phyloP scores from a whole-genome alignment of 2,329 filamentous ascomycete species.

The Cadophora luteo-olivacea region DNA sequence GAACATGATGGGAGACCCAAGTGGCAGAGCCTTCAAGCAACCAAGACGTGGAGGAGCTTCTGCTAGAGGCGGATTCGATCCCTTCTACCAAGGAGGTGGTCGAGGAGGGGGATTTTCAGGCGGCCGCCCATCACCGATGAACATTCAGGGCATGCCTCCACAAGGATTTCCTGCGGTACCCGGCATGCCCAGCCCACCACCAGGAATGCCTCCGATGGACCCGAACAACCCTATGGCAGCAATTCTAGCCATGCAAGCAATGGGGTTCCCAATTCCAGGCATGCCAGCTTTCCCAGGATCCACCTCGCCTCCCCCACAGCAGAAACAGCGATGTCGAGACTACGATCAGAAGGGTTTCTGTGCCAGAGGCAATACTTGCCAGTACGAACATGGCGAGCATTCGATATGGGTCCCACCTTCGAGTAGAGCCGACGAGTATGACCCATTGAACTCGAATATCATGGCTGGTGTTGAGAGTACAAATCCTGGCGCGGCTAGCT shows the following conservation, averaged over 20 bases:
- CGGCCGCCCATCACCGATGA: slow-evolving; percentile 33
- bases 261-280: slow-evolving; percentile 56
- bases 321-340: slow-evolving; percentile 63
- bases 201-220: slow-evolving; percentile 58
- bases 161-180: slow-evolving; percentile 35
- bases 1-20: slow-evolving; percentile 40
- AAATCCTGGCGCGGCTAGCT: slow-evolving; percentile 12
- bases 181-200: slow-evolving; percentile 40
- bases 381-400: slow-evolving; percentile 71
- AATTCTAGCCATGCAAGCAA: slow-evolving; percentile 66
- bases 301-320: slow-evolving; percentile 32
- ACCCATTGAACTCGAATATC: slow-evolving; percentile 60
- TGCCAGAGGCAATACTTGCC: slow-evolving; percentile 69
- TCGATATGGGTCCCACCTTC: slow-evolving; percentile 49
- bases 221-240: slow-evolving; percentile 66
- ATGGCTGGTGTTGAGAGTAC: slow-evolving; percentile 39
- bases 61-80: slow-evolving; percentile 48
- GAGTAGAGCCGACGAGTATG: slow-evolving; percentile 55
- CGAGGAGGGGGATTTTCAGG: slow-evolving; percentile 38
- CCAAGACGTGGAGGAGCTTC: slow-evolving; percentile 57
- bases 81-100: slow-evolving; percentile 40
- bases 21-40: slow-evolving; percentile 63
- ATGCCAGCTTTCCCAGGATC: slow-evolving; percentile 45
- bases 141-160: slow-evolving; percentile 32
- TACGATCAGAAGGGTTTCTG: slow-evolving; percentile 79